Base-by-base conservation (phyloP, 371 early-diverging fungal species). In the Mortierella sp. region DNA sequence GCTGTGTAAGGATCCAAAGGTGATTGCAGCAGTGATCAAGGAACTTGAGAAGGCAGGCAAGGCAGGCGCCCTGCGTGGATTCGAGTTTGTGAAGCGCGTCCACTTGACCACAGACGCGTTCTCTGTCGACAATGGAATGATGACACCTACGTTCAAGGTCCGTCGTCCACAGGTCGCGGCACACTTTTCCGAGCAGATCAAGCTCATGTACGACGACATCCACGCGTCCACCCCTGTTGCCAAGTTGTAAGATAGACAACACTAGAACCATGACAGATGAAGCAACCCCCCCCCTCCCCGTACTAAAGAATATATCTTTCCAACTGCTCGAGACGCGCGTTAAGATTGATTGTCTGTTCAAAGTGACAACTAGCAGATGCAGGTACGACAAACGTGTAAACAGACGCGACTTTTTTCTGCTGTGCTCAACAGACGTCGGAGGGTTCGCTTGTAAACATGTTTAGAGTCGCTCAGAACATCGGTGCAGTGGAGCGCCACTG, bases 81-180 rank as follows among this genome's bases (percentile, higher is more conserved):
- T 87, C 56, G 89, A 89, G 67, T 71, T 70, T 30, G 80, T 82
- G 39, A 86, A 86, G 76, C 84, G 84, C 21, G 80, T 89, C 21
- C 63, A 80, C 45, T 58, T 89, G 42, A 83, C 84, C 30, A 64
- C 81, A 3, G 84, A 83, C 23, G 84, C 87, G 18, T 87, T 89
- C 76, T 61, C 83, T 10, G 78, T 87, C 24, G 88, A 87, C 52
- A 87, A 87, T 39, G 84, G 81, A 5, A 73, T 89, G 49, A 80
- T 88, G 76, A 88, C 89, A 1, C 88, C 87, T 23, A 88, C 89
- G 23, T 85, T 94, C 82, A 94, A 94, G 82, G 85, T 92, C 43
- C 91, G 90, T 72, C 89, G 94, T 69, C 87, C 88, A 28, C 83
- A 89, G 66, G 92, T 90, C n/a, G 81, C 81, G n/a, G 85, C 88